Conservation (phyloP, 1,139 yeast genomes). For the Magnusiomyces tetraspermus region DNA sequence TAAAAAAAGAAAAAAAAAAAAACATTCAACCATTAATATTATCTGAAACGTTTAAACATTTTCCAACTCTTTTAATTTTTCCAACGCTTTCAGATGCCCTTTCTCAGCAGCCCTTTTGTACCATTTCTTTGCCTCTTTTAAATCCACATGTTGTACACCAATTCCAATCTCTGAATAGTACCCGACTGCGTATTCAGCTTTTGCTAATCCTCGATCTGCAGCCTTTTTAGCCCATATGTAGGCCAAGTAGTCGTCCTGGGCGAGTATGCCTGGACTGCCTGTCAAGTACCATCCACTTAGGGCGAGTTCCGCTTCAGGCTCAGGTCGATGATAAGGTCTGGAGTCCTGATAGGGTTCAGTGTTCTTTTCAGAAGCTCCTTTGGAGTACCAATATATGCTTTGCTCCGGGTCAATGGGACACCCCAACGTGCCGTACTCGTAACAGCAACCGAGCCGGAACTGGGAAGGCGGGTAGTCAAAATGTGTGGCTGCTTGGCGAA, state of each 20-base stretch:
- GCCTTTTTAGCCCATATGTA: slow-evolving; percentile 85
- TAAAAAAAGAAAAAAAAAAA: too few relatives aligned
- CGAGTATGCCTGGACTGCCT: slow-evolving; percentile 64
- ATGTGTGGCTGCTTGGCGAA: slow-evolving; percentile 72
- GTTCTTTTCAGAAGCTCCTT: slow-evolving; percentile 62
- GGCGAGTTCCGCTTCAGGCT: slow-evolving; percentile 83
- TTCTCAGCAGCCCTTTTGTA: slow-evolving; percentile 50
- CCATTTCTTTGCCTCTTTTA: slow-evolving; percentile 42
- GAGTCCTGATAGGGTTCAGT: too few relatives aligned
- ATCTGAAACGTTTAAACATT: background rate
- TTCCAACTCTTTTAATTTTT: too few relatives aligned
- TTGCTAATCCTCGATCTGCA: slow-evolving; percentile 64
- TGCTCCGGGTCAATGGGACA: slow-evolving; percentile 58
- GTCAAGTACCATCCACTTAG: slow-evolving; percentile 86
- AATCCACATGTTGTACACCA: slow-evolving; percentile 45
- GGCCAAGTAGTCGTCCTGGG: slow-evolving; percentile 67
- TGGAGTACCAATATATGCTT: slow-evolving; percentile 87
- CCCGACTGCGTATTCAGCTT: slow-evolving; percentile 79
- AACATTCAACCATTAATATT: background rate
- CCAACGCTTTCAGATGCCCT: slow-evolving; percentile 46
- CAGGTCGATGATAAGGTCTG: too few relatives aligned
- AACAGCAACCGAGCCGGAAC: slow-evolving; percentile 77
- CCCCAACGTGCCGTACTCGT: slow-evolving; percentile 74
- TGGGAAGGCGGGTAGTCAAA: too few relatives aligned
- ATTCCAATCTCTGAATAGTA: slow-evolving; percentile 71